A percentile compares a stretch with the other conserved stretches of the same genome.
Conservation (phyloP, 352 stramenopile species). For the Pythium pectinolyticum region DNA sequence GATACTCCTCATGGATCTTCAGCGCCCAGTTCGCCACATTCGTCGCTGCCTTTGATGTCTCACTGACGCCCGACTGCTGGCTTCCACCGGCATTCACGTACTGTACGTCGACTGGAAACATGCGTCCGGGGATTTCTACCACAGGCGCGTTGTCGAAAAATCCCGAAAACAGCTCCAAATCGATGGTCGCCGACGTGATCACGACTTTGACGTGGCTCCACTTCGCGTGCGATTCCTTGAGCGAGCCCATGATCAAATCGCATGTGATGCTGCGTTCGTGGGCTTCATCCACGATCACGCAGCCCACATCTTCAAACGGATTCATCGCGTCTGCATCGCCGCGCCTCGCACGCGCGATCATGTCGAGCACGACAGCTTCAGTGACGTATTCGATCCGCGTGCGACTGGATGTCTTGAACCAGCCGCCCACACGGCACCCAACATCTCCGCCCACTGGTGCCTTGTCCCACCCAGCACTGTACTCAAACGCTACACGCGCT, state of each 20-base stretch:
- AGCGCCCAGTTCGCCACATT: conserved; percentile 13
- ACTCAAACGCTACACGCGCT: conserved; percentile 26
- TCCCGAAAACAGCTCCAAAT: conserved; percentile 59
- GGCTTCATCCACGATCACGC: conserved; percentile 33
- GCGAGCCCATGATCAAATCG: conserved; percentile 31
- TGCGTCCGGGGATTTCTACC: conserved; percentile 46
- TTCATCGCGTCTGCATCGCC: conserved; percentile 8
- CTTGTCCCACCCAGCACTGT: conserved; percentile 22
- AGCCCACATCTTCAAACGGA: conserved; percentile 28
- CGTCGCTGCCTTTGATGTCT: conserved; percentile 9
- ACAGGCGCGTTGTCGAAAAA: conserved; percentile 69
- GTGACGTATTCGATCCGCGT: conserved; percentile 30
- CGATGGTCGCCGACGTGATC: conserved; percentile 86
- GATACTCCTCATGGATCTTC: conserved; percentile 17
- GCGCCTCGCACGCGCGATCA: conserved; percentile 20
- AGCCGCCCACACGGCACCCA: conserved; percentile 23
- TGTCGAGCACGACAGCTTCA: conserved; percentile 29
- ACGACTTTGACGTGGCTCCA: conserved; percentile 58
- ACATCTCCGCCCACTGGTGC: conserved; percentile 18
- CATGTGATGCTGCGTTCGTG: conserved; percentile 29
- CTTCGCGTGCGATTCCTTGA: conserved; percentile 30
- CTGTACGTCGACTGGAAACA: conserved; percentile 29
- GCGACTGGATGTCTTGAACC: conserved; percentile 7
- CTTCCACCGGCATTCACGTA: conserved; percentile 6
- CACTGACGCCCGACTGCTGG: not conserved